phyloP scores from a whole-genome alignment of 768 basidiomycete genomes.

The Crucibulum laeve region DNA sequence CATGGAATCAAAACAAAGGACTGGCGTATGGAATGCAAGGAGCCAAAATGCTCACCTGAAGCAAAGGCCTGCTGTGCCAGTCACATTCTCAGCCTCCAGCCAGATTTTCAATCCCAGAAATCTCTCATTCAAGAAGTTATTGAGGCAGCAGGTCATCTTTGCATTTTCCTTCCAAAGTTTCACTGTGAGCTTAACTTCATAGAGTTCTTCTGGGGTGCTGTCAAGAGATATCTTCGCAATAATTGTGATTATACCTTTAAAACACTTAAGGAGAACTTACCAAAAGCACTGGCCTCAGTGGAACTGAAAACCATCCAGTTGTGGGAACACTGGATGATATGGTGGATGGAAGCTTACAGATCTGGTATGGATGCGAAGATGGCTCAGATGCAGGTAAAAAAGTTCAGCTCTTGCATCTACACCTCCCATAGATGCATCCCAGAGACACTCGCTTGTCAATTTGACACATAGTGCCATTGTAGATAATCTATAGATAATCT shows the following conservation, averaged over 20 bases:
- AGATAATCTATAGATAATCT: background rate
- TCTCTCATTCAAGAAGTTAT: conserved; percentile 23
- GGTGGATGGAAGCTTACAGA: conserved; percentile 25
- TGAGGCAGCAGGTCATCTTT: conserved; percentile 22
- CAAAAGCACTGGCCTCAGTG: conserved; percentile 10
- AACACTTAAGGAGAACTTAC: background rate
- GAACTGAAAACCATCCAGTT: conserved; percentile 15
- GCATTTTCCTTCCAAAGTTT: no score
- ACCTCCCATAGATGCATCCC: conserved; percentile 16
- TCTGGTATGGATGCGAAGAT: conserved; percentile 17
- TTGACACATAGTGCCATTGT: no score
- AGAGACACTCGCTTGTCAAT: conserved; percentile 7
- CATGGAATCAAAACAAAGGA: background rate
- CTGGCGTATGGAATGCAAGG: conserved; percentile 6
- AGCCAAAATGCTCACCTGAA: background rate
- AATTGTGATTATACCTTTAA: conserved; percentile 1
- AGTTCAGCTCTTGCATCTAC: conserved; percentile 23
- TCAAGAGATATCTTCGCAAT: background rate
- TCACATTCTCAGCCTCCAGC: conserved; percentile 5
- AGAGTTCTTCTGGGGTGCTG: conserved; percentile 6
- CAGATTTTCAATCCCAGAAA: conserved; percentile 25
- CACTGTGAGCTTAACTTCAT: conserved; percentile 33
- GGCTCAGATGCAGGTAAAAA: conserved; percentile 18
- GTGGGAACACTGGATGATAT: conserved; percentile 22
- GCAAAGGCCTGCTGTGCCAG: conserved; percentile 4